Conservation (phyloP, 441 rosid species). For the Eruca vesicaria region DNA sequence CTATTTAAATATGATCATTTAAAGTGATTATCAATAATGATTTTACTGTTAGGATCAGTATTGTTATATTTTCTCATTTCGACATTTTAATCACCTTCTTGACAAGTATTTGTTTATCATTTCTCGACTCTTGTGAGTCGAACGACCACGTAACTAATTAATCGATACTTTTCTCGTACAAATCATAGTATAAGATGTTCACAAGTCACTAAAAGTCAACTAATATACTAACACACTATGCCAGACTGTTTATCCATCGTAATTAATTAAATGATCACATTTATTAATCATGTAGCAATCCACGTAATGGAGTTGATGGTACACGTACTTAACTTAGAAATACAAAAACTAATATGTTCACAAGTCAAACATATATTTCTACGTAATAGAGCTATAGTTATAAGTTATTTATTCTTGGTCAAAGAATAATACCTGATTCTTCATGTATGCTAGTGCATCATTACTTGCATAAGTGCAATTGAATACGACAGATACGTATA, state of each 20-base stretch:
- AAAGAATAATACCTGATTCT: background rate
- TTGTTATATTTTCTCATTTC: background rate
- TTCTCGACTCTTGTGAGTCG: background rate
- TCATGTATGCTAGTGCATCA: background rate
- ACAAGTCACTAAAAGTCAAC: conserved; percentile 32
- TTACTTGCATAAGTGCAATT: background rate
- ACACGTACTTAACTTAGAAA: conserved; percentile 22
- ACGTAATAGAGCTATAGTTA: background rate
- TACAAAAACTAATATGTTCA: background rate
- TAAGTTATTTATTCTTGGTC: background rate
- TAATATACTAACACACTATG: conserved; percentile 21
- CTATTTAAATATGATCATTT: background rate
- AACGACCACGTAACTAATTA: background rate
- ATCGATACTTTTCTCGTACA: background rate
- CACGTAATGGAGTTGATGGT: conserved; percentile 22
- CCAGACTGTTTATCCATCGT: conserved; percentile 23
- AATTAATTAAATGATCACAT: conserved; percentile 7
- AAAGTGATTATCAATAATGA: background rate
- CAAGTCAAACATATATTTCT: background rate
- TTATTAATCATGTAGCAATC: conserved; percentile 11
- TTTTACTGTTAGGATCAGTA: background rate
- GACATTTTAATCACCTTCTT: background rate
- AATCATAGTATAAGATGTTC: background rate
- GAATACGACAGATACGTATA: background rate
- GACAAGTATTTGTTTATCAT: background rate